Percentiles rank a stretch among this genome's conserved stretches.
phyloP scores from a whole-genome alignment of 2,329 filamentous ascomycete species.

The Lojkania enalia region DNA sequence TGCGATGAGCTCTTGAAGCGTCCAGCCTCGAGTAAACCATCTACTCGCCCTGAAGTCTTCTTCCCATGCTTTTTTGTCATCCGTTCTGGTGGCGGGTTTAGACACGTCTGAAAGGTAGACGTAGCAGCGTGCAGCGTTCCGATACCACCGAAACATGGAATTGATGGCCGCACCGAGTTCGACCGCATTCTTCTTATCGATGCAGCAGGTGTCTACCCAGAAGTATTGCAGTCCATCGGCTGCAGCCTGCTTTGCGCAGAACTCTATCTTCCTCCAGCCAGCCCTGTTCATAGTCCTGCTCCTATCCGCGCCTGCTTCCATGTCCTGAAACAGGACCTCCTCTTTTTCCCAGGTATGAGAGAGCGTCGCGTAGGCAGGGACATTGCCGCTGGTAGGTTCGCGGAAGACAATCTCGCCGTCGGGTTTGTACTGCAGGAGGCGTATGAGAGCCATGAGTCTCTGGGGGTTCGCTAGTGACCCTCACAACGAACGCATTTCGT shows the following conservation, averaged over 20 bases:
- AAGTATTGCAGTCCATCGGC: not conserved
- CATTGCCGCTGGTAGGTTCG: not conserved
- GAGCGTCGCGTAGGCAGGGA: constrained; percentile 1
- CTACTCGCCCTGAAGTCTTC: constrained; percentile 17
- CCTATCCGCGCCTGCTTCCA: constrained; percentile 11
- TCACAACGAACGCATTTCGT: constrained; percentile 12
- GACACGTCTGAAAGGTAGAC: not conserved
- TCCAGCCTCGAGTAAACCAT: no score
- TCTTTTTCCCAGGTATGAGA: constrained; percentile 7
- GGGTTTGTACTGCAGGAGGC: not conserved
- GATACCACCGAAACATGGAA: constrained; percentile 17
- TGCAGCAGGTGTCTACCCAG: constrained; percentile 18
- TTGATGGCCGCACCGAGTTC: constrained; percentile 18
- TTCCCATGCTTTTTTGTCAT: constrained; percentile 11
- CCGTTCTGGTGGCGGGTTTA: not conserved
- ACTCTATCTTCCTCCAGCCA: constrained; percentile 21
- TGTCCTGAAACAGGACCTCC: constrained; percentile 14
- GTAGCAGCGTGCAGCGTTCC: constrained; percentile 4
- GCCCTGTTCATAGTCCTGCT: constrained; percentile 11
- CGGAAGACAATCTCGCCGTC: not conserved
- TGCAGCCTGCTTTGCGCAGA: constrained; percentile 23
- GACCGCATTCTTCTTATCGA: constrained; percentile 17
- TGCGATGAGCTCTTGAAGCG: constrained; percentile 25
- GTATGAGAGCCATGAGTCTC: constrained; percentile 1
- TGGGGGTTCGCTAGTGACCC: constrained; percentile 12